These are phyloP conservation scores for Chimonanthus praecox DNA, from an alignment of 164 flowering plant species.

Conservation along the genomic window DNA sequence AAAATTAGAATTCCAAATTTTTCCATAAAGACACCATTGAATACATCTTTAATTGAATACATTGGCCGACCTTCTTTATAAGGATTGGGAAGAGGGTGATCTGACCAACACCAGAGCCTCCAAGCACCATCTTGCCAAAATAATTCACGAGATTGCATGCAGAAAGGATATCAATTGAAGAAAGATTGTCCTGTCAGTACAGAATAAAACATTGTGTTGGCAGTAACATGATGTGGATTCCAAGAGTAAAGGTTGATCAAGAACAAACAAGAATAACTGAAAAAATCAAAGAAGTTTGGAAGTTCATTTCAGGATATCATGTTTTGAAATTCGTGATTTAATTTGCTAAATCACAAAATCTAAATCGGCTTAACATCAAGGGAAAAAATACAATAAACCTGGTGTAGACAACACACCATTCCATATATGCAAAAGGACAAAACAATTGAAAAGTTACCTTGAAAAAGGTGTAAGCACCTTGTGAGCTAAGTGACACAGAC, in stretches of 20 bases:
- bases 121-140: conserved; percentile 96
- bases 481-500: too few species aligned
- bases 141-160: conserved; percentile 98
- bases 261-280: background rate
- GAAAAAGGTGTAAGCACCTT: too few species aligned
- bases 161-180: conserved; percentile 95
- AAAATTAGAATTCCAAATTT: conserved; percentile 5
- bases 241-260: background rate
- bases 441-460: too few species aligned
- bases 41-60: background rate
- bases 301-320: background rate
- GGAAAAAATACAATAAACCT: background rate
- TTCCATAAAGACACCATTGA: background rate
- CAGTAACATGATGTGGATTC: background rate
- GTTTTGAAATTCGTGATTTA: background rate
- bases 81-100: conserved; percentile 85
- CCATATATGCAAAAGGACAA: too few species aligned
- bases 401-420: too few species aligned
- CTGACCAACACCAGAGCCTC: conserved; percentile 99
- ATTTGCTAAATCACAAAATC: background rate
- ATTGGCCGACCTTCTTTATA: conserved; percentile 69
- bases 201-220: conserved; percentile 9
- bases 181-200: conserved; percentile 82
- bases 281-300: background rate
- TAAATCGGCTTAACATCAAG: background rate